These are phyloP conservation scores for Prunus mume DNA, from an alignment of 306 rosid genomes.

Conservation along the genomic window DNA sequence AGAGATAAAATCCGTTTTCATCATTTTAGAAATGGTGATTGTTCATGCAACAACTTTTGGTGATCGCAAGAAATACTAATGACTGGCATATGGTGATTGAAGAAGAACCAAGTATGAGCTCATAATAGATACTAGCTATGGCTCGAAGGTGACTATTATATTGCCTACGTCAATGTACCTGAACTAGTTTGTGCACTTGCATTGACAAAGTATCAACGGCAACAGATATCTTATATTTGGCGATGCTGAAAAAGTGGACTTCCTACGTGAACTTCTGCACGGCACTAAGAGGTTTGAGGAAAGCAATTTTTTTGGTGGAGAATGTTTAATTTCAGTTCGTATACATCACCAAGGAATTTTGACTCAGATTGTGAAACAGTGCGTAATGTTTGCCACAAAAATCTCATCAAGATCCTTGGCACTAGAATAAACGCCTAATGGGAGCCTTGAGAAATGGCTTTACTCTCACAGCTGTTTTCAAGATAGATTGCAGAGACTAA, in stretches of 20 bases:
- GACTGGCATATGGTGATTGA: background rate
- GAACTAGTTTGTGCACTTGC: background rate
- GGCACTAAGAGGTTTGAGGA: background rate
- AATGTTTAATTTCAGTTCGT: background rate
- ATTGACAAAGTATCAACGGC: background rate
- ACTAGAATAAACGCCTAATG: background rate
- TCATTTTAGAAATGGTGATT: slow-evolving; percentile 35
- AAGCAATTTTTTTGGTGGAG: background rate
- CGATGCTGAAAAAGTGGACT: background rate
- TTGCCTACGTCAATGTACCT: background rate
- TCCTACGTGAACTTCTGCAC: background rate
- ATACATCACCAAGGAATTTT: background rate
- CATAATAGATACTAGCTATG: background rate
- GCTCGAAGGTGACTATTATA: background rate
- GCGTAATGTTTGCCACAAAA: background rate
- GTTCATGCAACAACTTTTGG: slow-evolving; percentile 40
- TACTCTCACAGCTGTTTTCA: background rate
- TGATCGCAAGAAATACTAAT: slow-evolving; percentile 17
- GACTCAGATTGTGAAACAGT: background rate
- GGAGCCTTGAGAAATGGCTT: background rate
- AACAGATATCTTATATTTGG: background rate
- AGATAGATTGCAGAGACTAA: slow-evolving; percentile 2
- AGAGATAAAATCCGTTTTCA: slow-evolving; percentile 68
- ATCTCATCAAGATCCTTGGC: background rate
- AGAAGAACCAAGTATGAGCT: background rate